Conservation (phyloP, 306 rosid genomes). For the Fragaria vesca region DNA sequence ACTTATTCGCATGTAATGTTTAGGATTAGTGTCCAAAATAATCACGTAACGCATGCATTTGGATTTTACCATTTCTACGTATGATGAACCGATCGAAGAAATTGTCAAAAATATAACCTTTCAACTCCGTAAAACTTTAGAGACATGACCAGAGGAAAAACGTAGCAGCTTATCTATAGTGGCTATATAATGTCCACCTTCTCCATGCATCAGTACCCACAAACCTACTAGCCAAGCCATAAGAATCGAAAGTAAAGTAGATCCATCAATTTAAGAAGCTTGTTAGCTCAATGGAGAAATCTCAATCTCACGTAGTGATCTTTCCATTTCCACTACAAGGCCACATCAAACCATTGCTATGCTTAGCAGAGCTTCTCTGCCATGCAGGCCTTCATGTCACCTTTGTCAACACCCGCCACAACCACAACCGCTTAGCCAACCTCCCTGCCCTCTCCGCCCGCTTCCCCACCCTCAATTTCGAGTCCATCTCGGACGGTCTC, state of each 20-base stretch:
- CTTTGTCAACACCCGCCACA: conserved; percentile 16
- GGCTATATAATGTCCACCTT: not conserved
- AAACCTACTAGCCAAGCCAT: not conserved
- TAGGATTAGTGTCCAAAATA: too few relatives aligned
- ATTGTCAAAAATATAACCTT: too few relatives aligned
- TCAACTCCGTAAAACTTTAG: too few relatives aligned
- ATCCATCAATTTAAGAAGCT: not conserved
- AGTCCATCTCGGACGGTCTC: conserved; percentile 13
- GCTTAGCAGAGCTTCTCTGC: conserved; percentile 18
- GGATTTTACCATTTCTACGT: too few relatives aligned
- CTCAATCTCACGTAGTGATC: conserved; percentile 14
- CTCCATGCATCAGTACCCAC: not conserved
- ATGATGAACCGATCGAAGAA: too few relatives aligned
- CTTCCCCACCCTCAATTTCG: conserved; percentile 20
- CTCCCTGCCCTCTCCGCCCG: not conserved
- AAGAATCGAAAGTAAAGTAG: not conserved
- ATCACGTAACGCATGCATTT: too few relatives aligned
- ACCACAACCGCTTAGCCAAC: conserved; percentile 3
- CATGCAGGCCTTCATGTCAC: conserved; percentile 20
- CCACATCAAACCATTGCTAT: conserved; percentile 21
- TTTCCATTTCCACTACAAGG: conserved; percentile 22
- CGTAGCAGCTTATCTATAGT: too few relatives aligned
- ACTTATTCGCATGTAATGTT: too few relatives aligned
- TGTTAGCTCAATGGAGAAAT: not conserved
- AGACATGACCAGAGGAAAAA: too few relatives aligned